Conservation (phyloP, 108 stramenopile genomes). For the Craspedostauros australis region DNA sequence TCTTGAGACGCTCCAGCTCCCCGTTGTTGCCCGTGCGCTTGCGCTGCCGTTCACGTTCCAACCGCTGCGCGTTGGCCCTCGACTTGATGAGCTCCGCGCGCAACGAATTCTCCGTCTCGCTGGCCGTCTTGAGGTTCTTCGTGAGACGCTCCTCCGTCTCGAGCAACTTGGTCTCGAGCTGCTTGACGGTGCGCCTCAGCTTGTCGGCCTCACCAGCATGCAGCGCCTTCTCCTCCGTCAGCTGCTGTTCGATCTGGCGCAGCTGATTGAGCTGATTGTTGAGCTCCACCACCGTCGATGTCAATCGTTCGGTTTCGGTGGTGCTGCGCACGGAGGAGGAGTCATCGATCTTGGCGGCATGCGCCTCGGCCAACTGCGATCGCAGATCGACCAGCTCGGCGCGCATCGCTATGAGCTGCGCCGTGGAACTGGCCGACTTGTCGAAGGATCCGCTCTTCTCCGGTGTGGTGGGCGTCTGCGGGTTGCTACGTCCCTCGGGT, state of each 20-base stretch:
- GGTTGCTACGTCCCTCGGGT: too few relatives aligned
- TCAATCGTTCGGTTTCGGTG: background rate
- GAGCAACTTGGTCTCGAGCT: background rate
- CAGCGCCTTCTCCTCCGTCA: too few relatives aligned
- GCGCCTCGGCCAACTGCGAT: constrained; percentile 19
- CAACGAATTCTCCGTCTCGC: constrained; percentile 6
- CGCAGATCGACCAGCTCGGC: constrained; percentile 21
- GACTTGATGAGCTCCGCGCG: constrained; percentile 13
- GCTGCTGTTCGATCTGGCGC: too few relatives aligned
- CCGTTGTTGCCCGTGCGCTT: background rate
- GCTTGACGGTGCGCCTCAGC: too few relatives aligned
- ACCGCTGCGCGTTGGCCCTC: constrained; percentile 11
- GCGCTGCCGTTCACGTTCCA: constrained; percentile 12
- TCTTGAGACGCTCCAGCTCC: constrained; percentile 8
- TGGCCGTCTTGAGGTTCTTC: constrained; percentile 11
- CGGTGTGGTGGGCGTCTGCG: background rate
- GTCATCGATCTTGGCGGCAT: constrained; percentile 17
- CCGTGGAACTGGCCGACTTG: too few relatives aligned
- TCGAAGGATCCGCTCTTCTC: too few relatives aligned
- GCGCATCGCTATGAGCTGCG: constrained; percentile 8
- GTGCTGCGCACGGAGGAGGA: background rate
- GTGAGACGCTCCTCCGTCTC: constrained; percentile 1
- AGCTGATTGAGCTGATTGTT: too few relatives aligned
- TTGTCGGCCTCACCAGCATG: too few relatives aligned
- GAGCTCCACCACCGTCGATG: too few relatives aligned